phyloP scores from a whole-genome alignment of 1,284 basidiomycete species.

The Xerocomus minutiporus region DNA sequence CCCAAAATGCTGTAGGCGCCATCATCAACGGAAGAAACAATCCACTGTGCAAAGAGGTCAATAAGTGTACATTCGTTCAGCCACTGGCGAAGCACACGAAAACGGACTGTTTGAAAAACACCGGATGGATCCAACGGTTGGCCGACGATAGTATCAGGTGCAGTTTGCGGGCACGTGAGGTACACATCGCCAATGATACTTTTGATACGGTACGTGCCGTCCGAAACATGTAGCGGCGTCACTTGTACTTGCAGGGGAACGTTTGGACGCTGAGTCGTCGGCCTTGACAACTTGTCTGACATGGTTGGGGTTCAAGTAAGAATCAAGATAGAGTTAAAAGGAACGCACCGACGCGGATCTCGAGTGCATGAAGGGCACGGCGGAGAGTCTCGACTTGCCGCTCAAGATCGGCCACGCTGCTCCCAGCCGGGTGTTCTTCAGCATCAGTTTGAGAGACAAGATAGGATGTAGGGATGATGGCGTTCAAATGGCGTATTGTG shows the following conservation, averaged over 20 bases:
- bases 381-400: not conserved
- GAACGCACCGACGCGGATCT: not conserved
- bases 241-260: not conserved
- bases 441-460: not conserved
- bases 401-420: not conserved
- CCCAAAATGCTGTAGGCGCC: not conserved
- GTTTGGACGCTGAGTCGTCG: not conserved
- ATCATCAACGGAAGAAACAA: not conserved
- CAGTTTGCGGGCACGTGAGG: not conserved
- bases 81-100: too few species aligned
- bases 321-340: not conserved
- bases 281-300: not conserved
- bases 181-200: not conserved
- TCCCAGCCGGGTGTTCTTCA: not conserved
- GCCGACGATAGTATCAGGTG: not conserved
- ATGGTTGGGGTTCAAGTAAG: not conserved
- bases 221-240: not conserved
- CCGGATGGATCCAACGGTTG: not conserved
- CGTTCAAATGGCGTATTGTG: not conserved
- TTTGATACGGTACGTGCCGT: constrained; percentile 1
- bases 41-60: not conserved
- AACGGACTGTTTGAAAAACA: not conserved
- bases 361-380: not conserved
- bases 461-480: not conserved
- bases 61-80: not conserved